These are phyloP conservation scores for Nyctanthes arbortristis DNA, from an alignment of 257 asterid species.

Conservation along the genomic window DNA sequence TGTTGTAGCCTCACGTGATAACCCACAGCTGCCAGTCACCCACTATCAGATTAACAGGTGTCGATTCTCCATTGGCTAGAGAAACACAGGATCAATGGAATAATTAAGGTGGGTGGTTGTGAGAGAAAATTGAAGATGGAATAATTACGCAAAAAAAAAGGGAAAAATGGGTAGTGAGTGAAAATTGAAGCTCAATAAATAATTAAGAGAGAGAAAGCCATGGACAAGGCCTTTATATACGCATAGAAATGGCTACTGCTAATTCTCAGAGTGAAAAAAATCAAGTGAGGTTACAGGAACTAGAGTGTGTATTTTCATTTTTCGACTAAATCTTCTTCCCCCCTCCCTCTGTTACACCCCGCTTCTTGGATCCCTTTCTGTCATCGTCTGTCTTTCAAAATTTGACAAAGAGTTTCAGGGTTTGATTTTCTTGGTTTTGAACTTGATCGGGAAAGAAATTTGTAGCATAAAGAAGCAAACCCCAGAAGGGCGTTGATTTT, in stretches of 20 bases:
- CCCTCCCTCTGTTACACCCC: constrained; percentile 61
- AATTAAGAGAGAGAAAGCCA: constrained; percentile 22
- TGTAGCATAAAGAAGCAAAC: constrained; percentile 22
- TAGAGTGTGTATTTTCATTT: constrained; percentile 27
- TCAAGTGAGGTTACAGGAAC: constrained; percentile 47
- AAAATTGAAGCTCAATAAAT: constrained; percentile 16
- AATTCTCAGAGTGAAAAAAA: constrained; percentile 54
- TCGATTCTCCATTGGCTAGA: not conserved
- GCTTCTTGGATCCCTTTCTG: constrained; percentile 94
- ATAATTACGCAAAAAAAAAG: not conserved
- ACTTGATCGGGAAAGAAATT: constrained; percentile 7
- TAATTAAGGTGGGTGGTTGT: no score
- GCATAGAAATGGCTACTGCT: constrained; percentile 8
- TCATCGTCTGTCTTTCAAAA: constrained; percentile 81
- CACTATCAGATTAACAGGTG: constrained; percentile 7
- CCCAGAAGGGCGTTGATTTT: constrained; percentile 38
- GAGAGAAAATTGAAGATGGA: no score
- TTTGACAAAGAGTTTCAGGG: constrained; percentile 36
- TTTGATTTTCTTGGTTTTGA: constrained; percentile 41
- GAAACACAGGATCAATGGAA: constrained; percentile 5
- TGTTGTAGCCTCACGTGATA: not conserved
- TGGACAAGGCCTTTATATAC: constrained; percentile 44
- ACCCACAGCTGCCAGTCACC: constrained; percentile 12
- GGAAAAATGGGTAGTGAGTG: constrained; percentile 13
- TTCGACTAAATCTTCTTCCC: constrained; percentile 22